These are phyloP conservation scores for Fomitopsis serialis DNA, from an alignment of 768 basidiomycete species.

Conservation along the genomic window DNA sequence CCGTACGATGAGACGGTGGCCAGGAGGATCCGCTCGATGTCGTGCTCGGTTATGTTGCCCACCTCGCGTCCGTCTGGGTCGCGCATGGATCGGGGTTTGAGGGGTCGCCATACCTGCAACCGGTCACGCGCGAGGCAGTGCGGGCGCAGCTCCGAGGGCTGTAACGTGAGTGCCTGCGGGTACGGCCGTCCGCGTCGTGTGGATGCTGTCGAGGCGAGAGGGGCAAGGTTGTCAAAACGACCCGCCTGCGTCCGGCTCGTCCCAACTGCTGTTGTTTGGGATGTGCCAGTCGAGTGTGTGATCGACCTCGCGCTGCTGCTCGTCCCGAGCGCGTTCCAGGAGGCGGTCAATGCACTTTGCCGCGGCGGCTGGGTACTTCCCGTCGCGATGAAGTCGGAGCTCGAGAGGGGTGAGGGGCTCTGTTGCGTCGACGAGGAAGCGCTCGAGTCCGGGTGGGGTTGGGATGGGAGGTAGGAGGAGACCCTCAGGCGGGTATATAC, in stretches of 20 bases:
- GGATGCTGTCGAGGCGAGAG: not conserved
- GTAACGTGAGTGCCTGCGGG: too few species aligned
- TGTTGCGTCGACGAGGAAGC: constrained; percentile 3
- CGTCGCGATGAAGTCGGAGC: not conserved
- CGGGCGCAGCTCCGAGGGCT: not conserved
- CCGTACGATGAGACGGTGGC: too few species aligned
- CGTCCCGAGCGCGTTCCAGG: not conserved
- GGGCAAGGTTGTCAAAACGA: not conserved
- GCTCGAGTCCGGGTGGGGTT: constrained; percentile 1
- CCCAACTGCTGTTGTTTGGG: not conserved
- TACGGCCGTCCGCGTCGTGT: too few species aligned
- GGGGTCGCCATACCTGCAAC: not conserved
- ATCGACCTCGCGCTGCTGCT: not conserved
- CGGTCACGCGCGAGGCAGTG: not conserved
- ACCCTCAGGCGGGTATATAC: constrained; percentile 2
- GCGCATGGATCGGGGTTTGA: not conserved
- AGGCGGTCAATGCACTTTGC: not conserved
- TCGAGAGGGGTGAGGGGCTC: not conserved
- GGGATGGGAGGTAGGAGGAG: constrained; percentile 14
- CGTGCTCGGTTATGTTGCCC: not conserved
- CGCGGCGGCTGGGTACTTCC: not conserved
- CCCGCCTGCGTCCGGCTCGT: not conserved
- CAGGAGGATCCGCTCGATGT: not conserved
- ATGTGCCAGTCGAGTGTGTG: not conserved
- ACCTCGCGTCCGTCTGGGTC: not conserved